Evolutionary conservation across 345 rosid species (phyloP).

Genomic region (Gossypium rotundifolium): DNA sequence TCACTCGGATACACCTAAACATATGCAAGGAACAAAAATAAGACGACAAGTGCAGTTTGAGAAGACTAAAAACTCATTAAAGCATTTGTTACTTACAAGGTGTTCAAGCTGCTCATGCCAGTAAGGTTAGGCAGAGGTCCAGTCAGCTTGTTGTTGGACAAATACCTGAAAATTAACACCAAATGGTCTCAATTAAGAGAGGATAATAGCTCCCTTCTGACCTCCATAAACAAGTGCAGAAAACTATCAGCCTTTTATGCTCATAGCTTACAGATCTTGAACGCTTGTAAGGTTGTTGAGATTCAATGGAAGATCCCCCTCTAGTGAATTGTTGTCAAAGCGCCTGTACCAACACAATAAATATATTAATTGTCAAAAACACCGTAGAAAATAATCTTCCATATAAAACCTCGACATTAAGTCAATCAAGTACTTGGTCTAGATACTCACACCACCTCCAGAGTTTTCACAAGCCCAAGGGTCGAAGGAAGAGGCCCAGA

Average conservation of each 20-base stretch:
- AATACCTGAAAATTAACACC: conserved; percentile 34
- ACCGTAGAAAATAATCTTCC: neutral
- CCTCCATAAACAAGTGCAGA: neutral
- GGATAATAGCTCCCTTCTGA: neutral
- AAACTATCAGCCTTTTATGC: neutral
- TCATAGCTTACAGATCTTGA: conserved; percentile 56
- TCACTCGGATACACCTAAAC: neutral
- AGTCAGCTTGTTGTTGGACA: conserved; percentile 59
- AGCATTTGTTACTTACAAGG: conserved; percentile 48
- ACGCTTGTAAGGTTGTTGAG: conserved; percentile 54
- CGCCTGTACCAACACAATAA: conserved; percentile 46
- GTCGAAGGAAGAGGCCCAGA: conserved; percentile 49
- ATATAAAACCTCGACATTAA: neutral
- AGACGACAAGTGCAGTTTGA: neutral
- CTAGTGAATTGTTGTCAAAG: conserved; percentile 55
- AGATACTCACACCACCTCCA: conserved; percentile 72
- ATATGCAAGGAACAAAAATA: neutral
- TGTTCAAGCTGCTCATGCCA: conserved; percentile 42
- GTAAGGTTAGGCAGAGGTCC: conserved; percentile 64
- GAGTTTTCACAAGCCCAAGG: conserved; percentile 49
- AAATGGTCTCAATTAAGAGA: neutral
- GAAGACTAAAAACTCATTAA: neutral
- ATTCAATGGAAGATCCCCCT: conserved; percentile 46
- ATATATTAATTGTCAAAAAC: neutral
- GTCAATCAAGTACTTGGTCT: neutral